These are phyloP conservation scores for Paecilomyces sp. DNA, from an alignment of 2,329 filamentous ascomycete species.

Conservation along the genomic window DNA sequence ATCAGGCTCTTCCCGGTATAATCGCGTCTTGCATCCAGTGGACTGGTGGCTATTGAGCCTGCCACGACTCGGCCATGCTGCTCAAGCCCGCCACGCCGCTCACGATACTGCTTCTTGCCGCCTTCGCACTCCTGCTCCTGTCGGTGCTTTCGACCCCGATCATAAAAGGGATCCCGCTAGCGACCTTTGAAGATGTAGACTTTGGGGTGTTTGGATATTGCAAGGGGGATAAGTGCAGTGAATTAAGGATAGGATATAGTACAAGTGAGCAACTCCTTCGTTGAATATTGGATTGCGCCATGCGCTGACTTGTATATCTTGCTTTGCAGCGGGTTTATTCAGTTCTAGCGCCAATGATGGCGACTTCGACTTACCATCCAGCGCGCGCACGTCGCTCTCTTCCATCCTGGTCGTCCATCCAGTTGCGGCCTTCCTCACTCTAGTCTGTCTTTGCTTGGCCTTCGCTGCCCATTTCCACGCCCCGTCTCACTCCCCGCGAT, in stretches of 20 bases:
- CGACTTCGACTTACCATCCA: constrained; percentile 60
- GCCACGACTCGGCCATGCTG: constrained; percentile 50
- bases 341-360: constrained; percentile 32
- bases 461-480: constrained; percentile 77
- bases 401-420: constrained; percentile 89
- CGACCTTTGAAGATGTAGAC: constrained; percentile 64
- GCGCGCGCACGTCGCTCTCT: constrained; percentile 63
- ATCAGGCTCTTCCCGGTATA: neutral
- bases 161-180: constrained; percentile 76
- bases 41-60: neutral
- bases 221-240: constrained; percentile 57
- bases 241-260: constrained; percentile 76
- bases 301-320: constrained; percentile 3
- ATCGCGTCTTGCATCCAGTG: neutral
- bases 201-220: constrained; percentile 96
- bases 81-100: constrained; percentile 89
- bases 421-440: constrained; percentile 75
- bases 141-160: constrained; percentile 89
- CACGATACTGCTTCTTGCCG: constrained; percentile 73
- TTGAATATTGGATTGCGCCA: neutral
- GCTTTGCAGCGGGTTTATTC: constrained; percentile 40
- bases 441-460: constrained; percentile 77
- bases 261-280: constrained; percentile 54
- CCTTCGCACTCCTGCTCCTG: constrained; percentile 78
- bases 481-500: constrained; percentile 83